Evolutionary conservation across 2,329 filamentous ascomycete species (phyloP).

Genomic region (Thielaviopsis ethacetica): DNA sequence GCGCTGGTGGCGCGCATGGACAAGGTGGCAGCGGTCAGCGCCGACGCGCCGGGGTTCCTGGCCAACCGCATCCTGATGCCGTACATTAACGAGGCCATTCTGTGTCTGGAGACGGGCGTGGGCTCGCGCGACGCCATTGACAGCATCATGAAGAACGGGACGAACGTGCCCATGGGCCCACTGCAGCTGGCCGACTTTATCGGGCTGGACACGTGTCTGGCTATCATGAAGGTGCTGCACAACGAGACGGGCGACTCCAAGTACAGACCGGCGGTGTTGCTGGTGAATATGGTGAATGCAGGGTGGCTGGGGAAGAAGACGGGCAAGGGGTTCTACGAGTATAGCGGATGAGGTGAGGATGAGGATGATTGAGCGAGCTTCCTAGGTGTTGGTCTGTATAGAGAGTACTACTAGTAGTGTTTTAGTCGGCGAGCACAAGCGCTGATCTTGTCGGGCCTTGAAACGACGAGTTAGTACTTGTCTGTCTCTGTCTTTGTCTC

Average conservation of each 20-base stretch:
- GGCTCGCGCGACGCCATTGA: constrained; percentile 86
- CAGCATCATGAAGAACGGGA: constrained; percentile 97
- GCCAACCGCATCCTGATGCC: constrained; percentile 97
- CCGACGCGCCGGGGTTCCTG: constrained; percentile 83
- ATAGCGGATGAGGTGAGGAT: constrained; percentile 28
- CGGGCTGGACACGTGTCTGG: constrained; percentile 84
- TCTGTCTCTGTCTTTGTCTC: too few relatives aligned
- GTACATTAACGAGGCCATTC: constrained; percentile 96
- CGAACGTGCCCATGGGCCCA: constrained; percentile 95
- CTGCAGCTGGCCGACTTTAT: constrained; percentile 92
- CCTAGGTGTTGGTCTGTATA: too few relatives aligned
- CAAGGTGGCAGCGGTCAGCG: constrained; percentile 75
- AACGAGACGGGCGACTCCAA: constrained; percentile 88
- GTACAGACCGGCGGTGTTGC: constrained; percentile 74
- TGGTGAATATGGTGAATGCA: constrained; percentile 93
- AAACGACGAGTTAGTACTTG: too few relatives aligned
- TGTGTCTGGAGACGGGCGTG: constrained; percentile 86
- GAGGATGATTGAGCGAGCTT: too few relatives aligned
- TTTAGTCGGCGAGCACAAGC: not conserved
- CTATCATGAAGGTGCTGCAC: constrained; percentile 93
- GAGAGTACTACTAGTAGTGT: too few relatives aligned
- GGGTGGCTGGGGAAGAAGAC: constrained; percentile 97
- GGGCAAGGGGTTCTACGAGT: constrained; percentile 90
- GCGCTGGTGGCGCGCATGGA: constrained; percentile 84
- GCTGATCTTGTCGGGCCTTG: too few relatives aligned